Evolutionary conservation across 2,329 filamentous ascomycete species (phyloP), one percentile per base, ranked within the genome.

Genomic region (Cadophora luteo-olivacea): DNA sequence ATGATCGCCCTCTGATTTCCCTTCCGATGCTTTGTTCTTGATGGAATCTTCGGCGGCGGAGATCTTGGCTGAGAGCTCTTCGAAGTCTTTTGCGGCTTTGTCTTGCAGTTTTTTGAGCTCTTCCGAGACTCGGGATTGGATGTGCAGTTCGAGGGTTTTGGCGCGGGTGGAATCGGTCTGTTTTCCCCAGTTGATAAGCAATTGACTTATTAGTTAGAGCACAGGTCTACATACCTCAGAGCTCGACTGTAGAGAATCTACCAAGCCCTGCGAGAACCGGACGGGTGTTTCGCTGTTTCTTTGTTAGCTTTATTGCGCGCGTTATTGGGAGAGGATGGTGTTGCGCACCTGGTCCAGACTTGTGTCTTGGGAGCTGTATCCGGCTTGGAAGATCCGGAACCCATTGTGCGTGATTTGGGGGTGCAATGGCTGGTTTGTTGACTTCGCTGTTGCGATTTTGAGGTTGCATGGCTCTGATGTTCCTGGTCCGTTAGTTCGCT

Each of bases 141-240:
- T 90, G 76, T 95, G 91, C 72, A 96, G 89, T 83, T 98, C 95
- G 80, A 93, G 84, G 77, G 90, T 85, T 82, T 92, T 92, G 76
- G 91, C 87, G 79, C 95, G 94, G 73, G 93, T 94, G 69, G 90
- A 89, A 83, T 98, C 94, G 81, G 92, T 95, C 95, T 98, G 79
- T 68, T 36, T 14, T 54, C 22, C n/a, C 19, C 54, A 68, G 52
- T 66, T 58, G 41, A 45, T 55, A 61, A 51, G 48, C n/a, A 32
- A 32, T 57, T 58, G 68, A 61, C 33, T 51, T 61, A 63, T 52
- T 55, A n/a, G 22, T 33, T 45, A 33, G 25, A 54, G 61, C 32
- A 33, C 14, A 58, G 29, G 57, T 36, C 24, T 45, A 61, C 29
- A 24, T 86, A 97, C 94, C 89, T 97, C 94, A 75, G 91, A 87